phyloP scores from a whole-genome alignment of 495 filamentous ascomycete genomes.

The Copromyces sp. region DNA sequence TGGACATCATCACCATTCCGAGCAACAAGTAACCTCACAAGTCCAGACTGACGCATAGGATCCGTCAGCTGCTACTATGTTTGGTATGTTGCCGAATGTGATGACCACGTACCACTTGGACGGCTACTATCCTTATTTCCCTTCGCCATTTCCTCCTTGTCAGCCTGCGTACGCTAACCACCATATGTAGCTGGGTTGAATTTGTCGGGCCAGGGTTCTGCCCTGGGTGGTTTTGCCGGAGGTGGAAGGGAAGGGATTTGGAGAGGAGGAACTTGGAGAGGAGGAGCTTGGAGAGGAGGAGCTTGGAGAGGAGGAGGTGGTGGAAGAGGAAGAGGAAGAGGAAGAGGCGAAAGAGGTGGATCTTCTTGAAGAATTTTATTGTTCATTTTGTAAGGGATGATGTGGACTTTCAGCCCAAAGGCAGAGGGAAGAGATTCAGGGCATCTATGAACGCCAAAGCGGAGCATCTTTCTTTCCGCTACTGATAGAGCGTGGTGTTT shows the following conservation, averaged over 20 bases:
- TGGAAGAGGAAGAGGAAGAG: not conserved
- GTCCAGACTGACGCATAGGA: conserved; percentile 7
- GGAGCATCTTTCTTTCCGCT: not conserved
- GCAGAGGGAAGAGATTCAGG: not conserved
- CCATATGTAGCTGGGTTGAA: not conserved
- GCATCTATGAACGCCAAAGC: not conserved
- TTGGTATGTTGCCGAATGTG: not conserved
- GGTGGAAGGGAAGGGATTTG: too few species aligned
- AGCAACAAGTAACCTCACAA: not conserved
- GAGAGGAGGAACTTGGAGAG: too few species aligned
- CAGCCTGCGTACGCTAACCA: not conserved
- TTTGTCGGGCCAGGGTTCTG: not conserved
- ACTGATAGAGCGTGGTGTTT: not conserved
- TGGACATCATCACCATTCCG: not conserved
- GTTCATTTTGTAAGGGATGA: not conserved
- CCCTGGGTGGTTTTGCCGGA: too few species aligned
- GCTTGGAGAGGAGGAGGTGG: not conserved
- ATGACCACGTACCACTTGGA: conserved; percentile 1
- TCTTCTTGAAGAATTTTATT: not conserved
- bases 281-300: not conserved
- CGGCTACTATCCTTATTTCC: not conserved
- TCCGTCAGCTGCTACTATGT: conserved; percentile 7
- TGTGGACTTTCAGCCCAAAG: not conserved
- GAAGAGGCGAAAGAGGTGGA: not conserved
- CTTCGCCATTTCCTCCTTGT: not conserved